A percentile compares a stretch with the other conserved stretches of the same genome.
Conservation (phyloP, 768 basidiomycete genomes). For the Kwoniella bestiolae region DNA sequence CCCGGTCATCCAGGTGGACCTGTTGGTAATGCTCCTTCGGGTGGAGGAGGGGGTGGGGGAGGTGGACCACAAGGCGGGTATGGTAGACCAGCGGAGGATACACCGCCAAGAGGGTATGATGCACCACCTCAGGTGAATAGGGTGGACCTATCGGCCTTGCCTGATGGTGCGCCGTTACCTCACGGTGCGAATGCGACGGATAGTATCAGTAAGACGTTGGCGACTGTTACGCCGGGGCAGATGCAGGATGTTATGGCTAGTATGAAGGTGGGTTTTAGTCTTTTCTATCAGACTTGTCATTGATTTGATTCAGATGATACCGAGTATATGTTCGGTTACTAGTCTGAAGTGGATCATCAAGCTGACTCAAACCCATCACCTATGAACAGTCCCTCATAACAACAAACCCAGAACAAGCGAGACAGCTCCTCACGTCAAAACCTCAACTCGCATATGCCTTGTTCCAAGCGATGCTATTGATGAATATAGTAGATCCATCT, state of each 20-base stretch:
- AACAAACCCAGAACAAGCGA: conserved; percentile 87
- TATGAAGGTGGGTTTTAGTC: conserved; percentile 77
- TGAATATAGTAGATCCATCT: conserved; percentile 88
- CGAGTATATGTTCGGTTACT: too few species aligned
- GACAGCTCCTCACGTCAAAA: conserved; percentile 73
- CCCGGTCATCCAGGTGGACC: conserved; percentile 25
- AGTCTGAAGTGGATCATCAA: too few species aligned
- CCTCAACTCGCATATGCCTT: conserved; percentile 95
- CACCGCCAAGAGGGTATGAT: conserved; percentile 22
- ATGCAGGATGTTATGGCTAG: conserved; percentile 93
- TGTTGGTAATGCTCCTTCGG: conserved; percentile 28
- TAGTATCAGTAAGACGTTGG: conserved; percentile 81
- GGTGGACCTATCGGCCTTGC: conserved; percentile 65
- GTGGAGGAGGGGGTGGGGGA: conserved; percentile 17
- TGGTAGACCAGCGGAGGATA: conserved; percentile 12
- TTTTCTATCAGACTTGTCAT: conserved; percentile 2
- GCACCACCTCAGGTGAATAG: conserved; percentile 14
- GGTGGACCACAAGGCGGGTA: conserved; percentile 11
- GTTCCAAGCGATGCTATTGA: conserved; percentile 89
- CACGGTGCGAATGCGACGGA: conserved; percentile 76
- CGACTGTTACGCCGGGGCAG: conserved; percentile 78
- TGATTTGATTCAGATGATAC: too few species aligned
- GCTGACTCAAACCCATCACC: too few species aligned
- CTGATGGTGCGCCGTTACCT: conserved; percentile 74
- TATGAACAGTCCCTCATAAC: conserved; percentile 91